phyloP scores from a whole-genome alignment of 2,329 filamentous ascomycete species.

The Reticulascus tulasneorum region DNA sequence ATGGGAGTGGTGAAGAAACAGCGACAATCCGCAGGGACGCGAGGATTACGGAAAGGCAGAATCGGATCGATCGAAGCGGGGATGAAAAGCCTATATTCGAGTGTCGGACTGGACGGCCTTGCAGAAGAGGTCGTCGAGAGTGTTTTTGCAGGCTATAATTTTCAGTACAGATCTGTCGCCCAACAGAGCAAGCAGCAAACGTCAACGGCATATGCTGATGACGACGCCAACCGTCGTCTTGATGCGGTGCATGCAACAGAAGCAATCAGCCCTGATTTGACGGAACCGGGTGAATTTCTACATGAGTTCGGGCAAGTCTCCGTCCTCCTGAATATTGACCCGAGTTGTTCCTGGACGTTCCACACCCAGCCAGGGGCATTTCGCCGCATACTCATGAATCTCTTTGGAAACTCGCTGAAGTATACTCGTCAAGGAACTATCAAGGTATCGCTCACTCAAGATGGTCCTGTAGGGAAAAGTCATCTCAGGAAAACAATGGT shows the following conservation, averaged over 20 bases:
- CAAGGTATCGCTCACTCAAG: slow-evolving; percentile 22
- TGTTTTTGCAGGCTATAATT: slow-evolving; percentile 30
- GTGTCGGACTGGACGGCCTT: slow-evolving; percentile 26
- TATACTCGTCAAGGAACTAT: slow-evolving; percentile 42
- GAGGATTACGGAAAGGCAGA: slow-evolving; percentile 4
- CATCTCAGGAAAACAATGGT: slow-evolving; percentile 8
- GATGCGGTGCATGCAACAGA: slow-evolving; percentile 15
- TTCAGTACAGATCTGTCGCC: slow-evolving; percentile 19
- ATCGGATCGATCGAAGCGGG: slow-evolving; percentile 9
- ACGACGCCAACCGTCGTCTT: slow-evolving; percentile 5
- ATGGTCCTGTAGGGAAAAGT: background rate
- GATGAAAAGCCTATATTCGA: slow-evolving; percentile 18
- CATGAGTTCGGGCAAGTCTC: slow-evolving; percentile 23
- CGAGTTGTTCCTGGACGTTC: slow-evolving; percentile 45
- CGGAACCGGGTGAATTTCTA: slow-evolving; percentile 1
- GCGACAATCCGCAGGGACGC: slow-evolving; percentile 4
- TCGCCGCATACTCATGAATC: slow-evolving; percentile 56
- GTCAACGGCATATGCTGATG: slow-evolving; percentile 5
- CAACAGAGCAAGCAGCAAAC: background rate
- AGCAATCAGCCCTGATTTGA: slow-evolving; percentile 7
- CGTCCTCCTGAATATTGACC: slow-evolving; percentile 48
- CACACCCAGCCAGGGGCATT: slow-evolving; percentile 48
- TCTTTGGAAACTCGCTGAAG: slow-evolving; percentile 60
- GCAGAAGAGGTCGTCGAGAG: slow-evolving; percentile 35
- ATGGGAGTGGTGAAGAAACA: slow-evolving; percentile 19